A percentile compares a stretch with the other conserved stretches of the same genome.
phyloP scores from a whole-genome alignment of 176 grass and related monocot species.

The Hordeum marinum region DNA sequence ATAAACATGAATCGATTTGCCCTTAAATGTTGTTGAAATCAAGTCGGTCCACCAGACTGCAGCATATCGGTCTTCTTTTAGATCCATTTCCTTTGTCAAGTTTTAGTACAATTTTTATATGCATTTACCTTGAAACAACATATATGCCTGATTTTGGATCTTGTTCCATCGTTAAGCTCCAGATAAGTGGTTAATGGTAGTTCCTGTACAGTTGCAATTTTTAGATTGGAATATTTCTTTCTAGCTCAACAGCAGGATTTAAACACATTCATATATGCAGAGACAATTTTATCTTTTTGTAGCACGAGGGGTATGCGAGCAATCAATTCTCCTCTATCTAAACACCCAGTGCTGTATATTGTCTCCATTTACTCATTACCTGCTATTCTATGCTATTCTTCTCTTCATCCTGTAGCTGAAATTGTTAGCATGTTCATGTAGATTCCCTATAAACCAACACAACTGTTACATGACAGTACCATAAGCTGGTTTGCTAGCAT shows the following conservation, averaged over 20 bases:
- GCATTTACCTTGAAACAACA: neutral
- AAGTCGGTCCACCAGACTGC: neutral
- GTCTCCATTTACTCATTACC: neutral
- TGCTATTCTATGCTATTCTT: neutral
- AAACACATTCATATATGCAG: neutral
- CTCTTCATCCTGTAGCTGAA: neutral
- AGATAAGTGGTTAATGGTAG: neutral
- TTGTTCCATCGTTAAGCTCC: neutral
- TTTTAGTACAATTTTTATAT: neutral
- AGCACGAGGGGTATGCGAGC: neutral
- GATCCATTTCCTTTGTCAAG: neutral
- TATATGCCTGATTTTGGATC: neutral
- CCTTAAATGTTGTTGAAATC: neutral
- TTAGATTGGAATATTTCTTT: neutral
- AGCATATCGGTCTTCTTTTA: neutral
- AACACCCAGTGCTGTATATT: neutral
- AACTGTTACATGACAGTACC: neutral
- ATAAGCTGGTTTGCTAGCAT: neutral
- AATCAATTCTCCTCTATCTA: neutral
- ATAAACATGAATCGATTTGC: neutral
- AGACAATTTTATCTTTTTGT: neutral
- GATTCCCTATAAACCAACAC: neutral
- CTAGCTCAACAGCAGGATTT: neutral
- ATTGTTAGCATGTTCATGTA: conserved; percentile 1
- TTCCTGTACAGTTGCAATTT: neutral